Percentiles rank a stretch among this genome's conserved stretches.
These are phyloP conservation scores for Neoboletus subvelutipes DNA, from an alignment of 768 basidiomycete genomes.

Conservation along the genomic window DNA sequence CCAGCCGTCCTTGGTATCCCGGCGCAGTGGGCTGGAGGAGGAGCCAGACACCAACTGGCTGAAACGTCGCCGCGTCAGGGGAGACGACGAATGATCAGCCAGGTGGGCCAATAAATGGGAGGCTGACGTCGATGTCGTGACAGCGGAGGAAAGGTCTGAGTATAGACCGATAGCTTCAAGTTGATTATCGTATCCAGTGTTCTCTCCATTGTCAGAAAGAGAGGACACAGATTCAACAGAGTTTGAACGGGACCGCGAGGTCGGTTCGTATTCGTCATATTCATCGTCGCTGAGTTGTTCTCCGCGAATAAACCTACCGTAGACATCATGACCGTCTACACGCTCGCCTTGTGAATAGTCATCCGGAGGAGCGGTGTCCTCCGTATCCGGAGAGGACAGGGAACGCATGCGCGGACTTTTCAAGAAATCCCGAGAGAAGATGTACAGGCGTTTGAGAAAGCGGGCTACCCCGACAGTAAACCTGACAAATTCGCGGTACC, in stretches of 20 bases:
- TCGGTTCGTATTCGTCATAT: constrained; percentile 38
- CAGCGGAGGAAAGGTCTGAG: constrained; percentile 48
- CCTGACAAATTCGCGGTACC: constrained; percentile 39
- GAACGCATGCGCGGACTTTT: constrained; percentile 14
- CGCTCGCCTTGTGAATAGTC: constrained; percentile 10
- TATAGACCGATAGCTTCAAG: constrained; percentile 50
- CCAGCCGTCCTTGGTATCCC: constrained; percentile 26
- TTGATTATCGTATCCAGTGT: constrained; percentile 30
- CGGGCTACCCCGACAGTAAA: constrained; percentile 33
- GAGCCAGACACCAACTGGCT: constrained; percentile 34
- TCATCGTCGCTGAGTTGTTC: constrained; percentile 54
- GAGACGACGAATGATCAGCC: constrained; percentile 41
- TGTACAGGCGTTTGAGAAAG: constrained; percentile 25
- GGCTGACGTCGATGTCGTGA: constrained; percentile 34
- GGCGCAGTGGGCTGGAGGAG: constrained; percentile 6
- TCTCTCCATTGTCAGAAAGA: constrained; percentile 30
- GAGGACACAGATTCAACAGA: constrained; percentile 24
- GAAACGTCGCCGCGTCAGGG: constrained; percentile 51
- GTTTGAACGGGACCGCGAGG: constrained; percentile 21
- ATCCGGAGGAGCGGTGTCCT: constrained; percentile 5
- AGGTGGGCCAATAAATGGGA: constrained; percentile 58
- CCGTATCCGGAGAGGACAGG: constrained; percentile 4
- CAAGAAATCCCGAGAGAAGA: constrained; percentile 17
- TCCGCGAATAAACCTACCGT: constrained; percentile 59
- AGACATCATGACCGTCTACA: constrained; percentile 41